Conservation (phyloP, 257 asterid genomes). For the Cruciata laevipes region DNA sequence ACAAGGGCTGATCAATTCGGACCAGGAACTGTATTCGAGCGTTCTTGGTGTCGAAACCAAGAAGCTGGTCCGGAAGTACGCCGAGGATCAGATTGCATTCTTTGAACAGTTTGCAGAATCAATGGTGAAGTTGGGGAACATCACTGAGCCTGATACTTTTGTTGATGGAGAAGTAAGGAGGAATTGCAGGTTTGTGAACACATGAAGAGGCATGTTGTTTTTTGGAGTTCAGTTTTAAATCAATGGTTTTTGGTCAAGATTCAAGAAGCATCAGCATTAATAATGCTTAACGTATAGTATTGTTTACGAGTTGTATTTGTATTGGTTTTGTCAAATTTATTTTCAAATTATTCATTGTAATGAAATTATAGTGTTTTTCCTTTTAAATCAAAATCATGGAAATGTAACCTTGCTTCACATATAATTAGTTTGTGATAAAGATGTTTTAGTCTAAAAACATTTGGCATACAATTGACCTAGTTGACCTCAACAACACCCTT, state of each 20-base stretch:
- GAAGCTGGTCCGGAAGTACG: constrained; percentile 55
- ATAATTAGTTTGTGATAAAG: neutral
- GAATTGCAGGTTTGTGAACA: constrained; percentile 80
- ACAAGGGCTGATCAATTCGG: constrained; percentile 68
- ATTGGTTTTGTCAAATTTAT: neutral
- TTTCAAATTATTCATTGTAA: neutral
- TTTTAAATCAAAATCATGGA: neutral
- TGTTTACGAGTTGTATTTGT: constrained; percentile 3
- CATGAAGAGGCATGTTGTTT: constrained; percentile 22
- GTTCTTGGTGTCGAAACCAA: constrained; percentile 50
- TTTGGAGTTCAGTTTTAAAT: neutral
- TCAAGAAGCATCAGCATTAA: constrained; percentile 9
- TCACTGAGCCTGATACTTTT: constrained; percentile 54
- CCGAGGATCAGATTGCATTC: constrained; percentile 57
- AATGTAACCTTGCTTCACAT: neutral
- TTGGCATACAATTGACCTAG: no score
- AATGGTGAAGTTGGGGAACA: constrained; percentile 84
- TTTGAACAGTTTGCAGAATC: constrained; percentile 78
- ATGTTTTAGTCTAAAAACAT: no score
- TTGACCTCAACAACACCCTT: no score
- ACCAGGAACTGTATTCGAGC: constrained; percentile 74
- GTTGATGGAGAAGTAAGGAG: constrained; percentile 75
- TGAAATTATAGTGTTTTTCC: neutral
- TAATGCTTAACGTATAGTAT: neutral
- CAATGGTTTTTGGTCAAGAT: neutral